Evolutionary conservation across 306 rosid genomes (phyloP).

Genomic region (Mimosa bimucronata): DNA sequence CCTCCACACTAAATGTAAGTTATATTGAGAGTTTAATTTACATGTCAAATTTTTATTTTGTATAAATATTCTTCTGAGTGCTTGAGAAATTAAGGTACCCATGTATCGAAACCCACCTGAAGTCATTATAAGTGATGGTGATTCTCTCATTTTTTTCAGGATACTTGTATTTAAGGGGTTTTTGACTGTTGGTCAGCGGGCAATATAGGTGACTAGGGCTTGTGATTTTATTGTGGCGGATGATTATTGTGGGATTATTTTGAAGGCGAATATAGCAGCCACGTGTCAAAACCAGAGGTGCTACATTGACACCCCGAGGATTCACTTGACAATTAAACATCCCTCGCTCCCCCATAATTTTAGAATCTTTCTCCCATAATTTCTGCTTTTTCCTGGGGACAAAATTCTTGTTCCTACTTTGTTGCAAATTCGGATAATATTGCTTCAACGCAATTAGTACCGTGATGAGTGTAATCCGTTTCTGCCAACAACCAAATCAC

Average conservation of each 20-base stretch:
- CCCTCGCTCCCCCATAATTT: background rate
- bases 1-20: background rate
- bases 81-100: background rate
- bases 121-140: background rate
- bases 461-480: background rate
- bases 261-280: conserved; percentile 5
- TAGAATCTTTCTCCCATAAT: background rate
- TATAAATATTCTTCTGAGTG: background rate
- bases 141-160: conserved; percentile 6
- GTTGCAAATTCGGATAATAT: background rate
- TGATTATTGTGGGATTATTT: background rate
- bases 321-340: background rate
- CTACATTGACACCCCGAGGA: background rate
- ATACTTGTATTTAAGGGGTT: background rate
- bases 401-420: background rate
- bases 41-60: background rate
- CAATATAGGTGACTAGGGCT: background rate
- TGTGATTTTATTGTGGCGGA: background rate
- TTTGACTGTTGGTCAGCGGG: conserved; percentile 5
- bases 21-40: background rate
- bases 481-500: background rate
- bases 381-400: background rate
- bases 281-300: background rate
- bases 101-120: background rate
- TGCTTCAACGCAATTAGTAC: too few species aligned